Conservation (phyloP, 805 yeast genomes). For the Wickerhamomyces hampshirensis region DNA sequence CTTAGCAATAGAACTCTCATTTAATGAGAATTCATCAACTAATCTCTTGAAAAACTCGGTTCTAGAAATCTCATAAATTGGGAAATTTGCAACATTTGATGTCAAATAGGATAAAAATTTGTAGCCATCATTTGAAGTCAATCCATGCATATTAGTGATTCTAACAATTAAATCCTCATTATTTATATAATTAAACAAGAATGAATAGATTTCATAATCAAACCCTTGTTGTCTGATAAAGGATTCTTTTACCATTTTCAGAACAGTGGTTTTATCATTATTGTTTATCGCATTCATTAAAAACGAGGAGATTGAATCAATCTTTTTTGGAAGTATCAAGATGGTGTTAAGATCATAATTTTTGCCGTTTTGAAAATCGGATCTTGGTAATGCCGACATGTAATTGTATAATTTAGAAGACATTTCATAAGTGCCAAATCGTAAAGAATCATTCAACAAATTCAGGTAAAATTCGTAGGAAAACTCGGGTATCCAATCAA, state of each 20-base stretch:
- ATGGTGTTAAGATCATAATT: slow-evolving; percentile 8
- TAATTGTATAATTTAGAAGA: slow-evolving; percentile 32
- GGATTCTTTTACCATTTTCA: slow-evolving; percentile 36
- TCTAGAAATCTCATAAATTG: slow-evolving; percentile 18
- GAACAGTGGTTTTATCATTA: slow-evolving; percentile 25
- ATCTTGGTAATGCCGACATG: slow-evolving; percentile 30
- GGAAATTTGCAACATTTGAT: slow-evolving; percentile 18
- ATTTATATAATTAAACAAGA: slow-evolving; percentile 28
- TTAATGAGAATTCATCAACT: slow-evolving; percentile 15
- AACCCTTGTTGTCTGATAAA: slow-evolving; percentile 30
- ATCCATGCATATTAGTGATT: slow-evolving; percentile 32
- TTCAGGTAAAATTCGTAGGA: slow-evolving; percentile 33
- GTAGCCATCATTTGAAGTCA: slow-evolving; percentile 18
- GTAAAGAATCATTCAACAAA: slow-evolving; percentile 30
- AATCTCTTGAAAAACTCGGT: slow-evolving; percentile 29
- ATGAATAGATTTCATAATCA: slow-evolving; percentile 28
- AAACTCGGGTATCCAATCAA: slow-evolving; percentile 38
- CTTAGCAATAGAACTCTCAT: slow-evolving; percentile 7
- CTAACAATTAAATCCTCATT: slow-evolving; percentile 28
- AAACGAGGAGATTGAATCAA: slow-evolving; percentile 16
- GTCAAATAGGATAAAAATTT: slow-evolving; percentile 26
- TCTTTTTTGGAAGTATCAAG: slow-evolving; percentile 15
- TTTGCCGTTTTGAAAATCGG: slow-evolving; percentile 2
- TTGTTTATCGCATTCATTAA: slow-evolving; percentile 13
- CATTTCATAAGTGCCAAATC: slow-evolving; percentile 23